phyloP scores from a whole-genome alignment of 768 basidiomycete species.

The Pisolithus marmoratus region DNA sequence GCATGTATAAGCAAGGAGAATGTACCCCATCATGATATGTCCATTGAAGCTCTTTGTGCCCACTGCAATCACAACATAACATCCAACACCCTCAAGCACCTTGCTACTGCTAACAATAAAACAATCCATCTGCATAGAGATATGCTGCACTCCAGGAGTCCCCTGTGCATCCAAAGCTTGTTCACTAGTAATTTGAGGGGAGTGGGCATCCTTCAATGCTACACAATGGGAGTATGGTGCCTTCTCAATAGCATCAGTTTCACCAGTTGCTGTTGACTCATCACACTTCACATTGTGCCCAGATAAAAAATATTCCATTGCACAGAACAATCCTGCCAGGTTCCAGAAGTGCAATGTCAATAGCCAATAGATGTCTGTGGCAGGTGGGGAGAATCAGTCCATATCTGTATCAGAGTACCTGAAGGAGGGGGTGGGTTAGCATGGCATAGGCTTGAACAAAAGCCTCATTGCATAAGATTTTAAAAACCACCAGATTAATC shows the following conservation, averaged over 20 bases:
- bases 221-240: slow-evolving; percentile 70
- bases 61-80: slow-evolving; percentile 88
- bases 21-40: slow-evolving; percentile 94
- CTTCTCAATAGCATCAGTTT: slow-evolving; percentile 94
- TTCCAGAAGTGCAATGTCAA: slow-evolving; percentile 84
- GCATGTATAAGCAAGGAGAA: background rate
- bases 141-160: slow-evolving; percentile 10
- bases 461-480: too few species aligned
- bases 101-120: slow-evolving; percentile 90
- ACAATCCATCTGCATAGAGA: slow-evolving; percentile 69
- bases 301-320: slow-evolving; percentile 87
- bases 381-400: too few species aligned
- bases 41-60: slow-evolving; percentile 94
- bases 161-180: slow-evolving; percentile 20
- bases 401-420: too few species aligned
- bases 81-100: slow-evolving; percentile 90
- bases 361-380: too few species aligned
- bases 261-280: slow-evolving; percentile 94
- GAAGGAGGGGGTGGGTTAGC: too few species aligned
- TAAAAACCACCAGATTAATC: too few species aligned
- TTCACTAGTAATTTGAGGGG: slow-evolving; percentile 10
- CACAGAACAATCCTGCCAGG: slow-evolving; percentile 95
- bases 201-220: slow-evolving; percentile 37
- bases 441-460: too few species aligned
- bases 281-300: slow-evolving; percentile 96